Evolutionary conservation across 495 filamentous ascomycete species (phyloP).

Genomic region (Xylaria castorea): DNA sequence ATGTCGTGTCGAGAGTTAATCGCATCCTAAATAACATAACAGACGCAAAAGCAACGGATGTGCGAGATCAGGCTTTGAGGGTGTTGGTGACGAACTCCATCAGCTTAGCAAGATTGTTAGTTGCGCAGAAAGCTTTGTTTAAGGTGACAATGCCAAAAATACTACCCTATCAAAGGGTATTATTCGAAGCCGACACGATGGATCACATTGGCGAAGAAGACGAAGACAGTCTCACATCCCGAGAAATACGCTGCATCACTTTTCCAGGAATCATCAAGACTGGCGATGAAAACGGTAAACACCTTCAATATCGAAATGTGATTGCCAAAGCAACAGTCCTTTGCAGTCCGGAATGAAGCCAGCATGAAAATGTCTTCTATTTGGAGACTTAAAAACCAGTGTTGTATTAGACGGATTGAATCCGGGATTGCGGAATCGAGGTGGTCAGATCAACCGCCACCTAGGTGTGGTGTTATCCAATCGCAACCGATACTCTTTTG

Average conservation of each 20-base stretch:
- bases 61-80: conserved; percentile 54
- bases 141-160: conserved; percentile 58
- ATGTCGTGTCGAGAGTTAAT: conserved; percentile 48
- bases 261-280: conserved; percentile 62
- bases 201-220: conserved; percentile 64
- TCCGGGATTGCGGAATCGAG: conserved; percentile 12
- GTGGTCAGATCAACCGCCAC: neutral
- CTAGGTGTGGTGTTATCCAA: conserved; percentile 1
- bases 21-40: conserved; percentile 51
- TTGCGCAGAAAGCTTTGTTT: conserved; percentile 61
- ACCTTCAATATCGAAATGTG: conserved; percentile 60
- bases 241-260: conserved; percentile 57
- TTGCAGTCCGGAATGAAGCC: conserved; percentile 54
- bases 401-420: conserved; percentile 32
- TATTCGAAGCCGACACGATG: conserved; percentile 60
- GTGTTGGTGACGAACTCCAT: conserved; percentile 54
- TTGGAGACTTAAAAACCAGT: conserved; percentile 11
- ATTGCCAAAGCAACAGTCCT: conserved; percentile 61
- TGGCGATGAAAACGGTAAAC: conserved; percentile 62
- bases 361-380: conserved; percentile 17
- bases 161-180: conserved; percentile 51
- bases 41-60: conserved; percentile 47
- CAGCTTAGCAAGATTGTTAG: conserved; percentile 56
- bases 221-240: conserved; percentile 51
- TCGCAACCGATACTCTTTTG: conserved; percentile 5